Evolutionary conservation across 2,329 filamentous ascomycete genomes (phyloP), one percentile per base, ranked within the genome.

Genomic region (Scytalidium lignicola): DNA sequence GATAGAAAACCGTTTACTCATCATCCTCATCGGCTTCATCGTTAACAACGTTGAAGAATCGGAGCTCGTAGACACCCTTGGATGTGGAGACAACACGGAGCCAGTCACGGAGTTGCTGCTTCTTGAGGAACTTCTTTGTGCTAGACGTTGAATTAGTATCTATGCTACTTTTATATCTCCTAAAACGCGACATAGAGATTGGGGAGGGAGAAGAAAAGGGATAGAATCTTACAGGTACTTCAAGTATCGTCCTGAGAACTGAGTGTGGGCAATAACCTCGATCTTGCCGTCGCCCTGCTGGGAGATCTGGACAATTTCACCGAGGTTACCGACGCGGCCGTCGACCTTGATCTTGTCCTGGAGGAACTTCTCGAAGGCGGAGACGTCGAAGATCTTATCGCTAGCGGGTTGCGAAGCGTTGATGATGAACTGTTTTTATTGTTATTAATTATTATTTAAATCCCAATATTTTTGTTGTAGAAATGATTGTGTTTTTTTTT

Each of bases 121-220:
- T 99, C 90, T 99, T 99, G 76, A 99, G 87, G 87, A 96, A 99
- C 85, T 99, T 99, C 90, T 99, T 99, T 74, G 93, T 99, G 73
- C 90, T 95, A 62, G 44, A 54, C 13, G 19, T 13, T 37, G 32
- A 7, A 13, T 28, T 28, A 28, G 26, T 28, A 7, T 28, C 26
- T 7, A 7, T 7, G 13, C 7, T 28, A 12, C 5, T 17, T 48
- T 12, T 19, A 26, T 41, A 29, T 28, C 12, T 15, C 19, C 32
- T 17, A 32, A 10, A 18, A 43, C 29, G 19, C 21, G 15, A 18
- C n/a, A n/a, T n/a, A n/a, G n/a, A n/a, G n/a, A n/a, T n/a, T n/a
- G n/a, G n/a, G n/a, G n/a, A n/a, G n/a, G n/a, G n/a, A n/a, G n/a
- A n/a, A n/a, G n/a, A n/a, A n/a, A n/a, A n/a, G n/a, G n/a, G n/a